phyloP scores from a whole-genome alignment of 208 protist genomes.

The Leishmania aethiopica region DNA sequence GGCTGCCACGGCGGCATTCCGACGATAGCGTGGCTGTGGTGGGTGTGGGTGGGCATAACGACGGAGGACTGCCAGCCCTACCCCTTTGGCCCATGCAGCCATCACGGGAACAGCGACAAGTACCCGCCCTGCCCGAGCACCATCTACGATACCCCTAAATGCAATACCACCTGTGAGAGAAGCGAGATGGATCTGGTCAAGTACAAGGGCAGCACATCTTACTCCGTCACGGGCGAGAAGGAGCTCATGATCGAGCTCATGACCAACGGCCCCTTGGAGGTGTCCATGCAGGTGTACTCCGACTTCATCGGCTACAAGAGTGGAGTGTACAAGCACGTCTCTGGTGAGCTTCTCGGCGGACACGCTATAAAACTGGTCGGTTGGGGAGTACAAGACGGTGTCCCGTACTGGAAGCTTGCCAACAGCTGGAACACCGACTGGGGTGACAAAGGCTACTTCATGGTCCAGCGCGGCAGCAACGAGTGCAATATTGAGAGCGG shows the following conservation, averaged over 20 bases:
- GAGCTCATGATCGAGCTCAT: constrained; percentile 86
- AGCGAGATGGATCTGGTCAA: constrained; percentile 29
- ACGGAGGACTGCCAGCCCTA: constrained; percentile 86
- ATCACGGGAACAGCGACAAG: constrained; percentile 60
- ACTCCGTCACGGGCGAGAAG: constrained; percentile 56
- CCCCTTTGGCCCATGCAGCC: constrained; percentile 71
- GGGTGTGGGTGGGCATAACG: constrained; percentile 59
- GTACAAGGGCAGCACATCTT: constrained; percentile 60
- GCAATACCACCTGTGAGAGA: constrained; percentile 66
- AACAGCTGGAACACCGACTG: constrained; percentile 92
- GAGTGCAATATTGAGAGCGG: constrained; percentile 82
- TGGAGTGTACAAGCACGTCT: constrained; percentile 90
- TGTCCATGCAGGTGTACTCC: constrained; percentile 88
- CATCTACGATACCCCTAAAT: constrained; percentile 78
- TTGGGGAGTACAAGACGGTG: constrained; percentile 78
- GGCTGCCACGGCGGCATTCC: constrained; percentile 89
- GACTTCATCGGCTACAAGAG: constrained; percentile 92
- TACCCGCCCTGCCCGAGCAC: constrained; percentile 68
- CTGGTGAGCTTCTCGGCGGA: constrained; percentile 65
- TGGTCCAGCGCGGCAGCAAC: constrained; percentile 70
- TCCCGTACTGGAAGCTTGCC: constrained; percentile 89
- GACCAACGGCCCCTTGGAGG: constrained; percentile 87
- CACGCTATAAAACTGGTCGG: constrained; percentile 90
- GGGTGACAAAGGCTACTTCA: constrained; percentile 90
- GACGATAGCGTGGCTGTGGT: constrained; percentile 72